Evolutionary conservation across 2,329 filamentous ascomycete genomes (phyloP).

Genomic region (Monosporascus ibericus): DNA sequence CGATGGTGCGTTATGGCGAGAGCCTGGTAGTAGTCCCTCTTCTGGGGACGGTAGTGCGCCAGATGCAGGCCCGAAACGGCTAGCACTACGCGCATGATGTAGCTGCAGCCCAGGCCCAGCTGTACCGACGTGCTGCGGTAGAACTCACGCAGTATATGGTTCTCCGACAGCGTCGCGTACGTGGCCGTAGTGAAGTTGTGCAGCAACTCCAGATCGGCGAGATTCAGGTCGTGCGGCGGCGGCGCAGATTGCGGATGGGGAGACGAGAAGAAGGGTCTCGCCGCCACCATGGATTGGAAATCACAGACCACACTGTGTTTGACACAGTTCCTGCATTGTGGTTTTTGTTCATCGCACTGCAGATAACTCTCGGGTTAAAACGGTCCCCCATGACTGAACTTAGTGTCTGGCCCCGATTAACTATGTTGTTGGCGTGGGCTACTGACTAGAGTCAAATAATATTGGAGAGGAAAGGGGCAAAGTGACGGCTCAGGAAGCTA

Average conservation of each 20-base stretch:
- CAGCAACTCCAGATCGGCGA: constrained; percentile 33
- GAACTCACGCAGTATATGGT: constrained; percentile 25
- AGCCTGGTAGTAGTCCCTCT: constrained; percentile 22
- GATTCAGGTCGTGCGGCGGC: constrained; percentile 12
- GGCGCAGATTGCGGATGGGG: not conserved
- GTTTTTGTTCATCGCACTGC: constrained; percentile 13
- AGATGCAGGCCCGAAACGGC: constrained; percentile 33
- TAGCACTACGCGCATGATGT: constrained; percentile 31
- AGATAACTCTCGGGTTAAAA: not conserved
- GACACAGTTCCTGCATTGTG: constrained; percentile 10
- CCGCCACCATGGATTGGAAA: constrained; percentile 1
- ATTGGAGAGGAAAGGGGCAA: too few relatives aligned
- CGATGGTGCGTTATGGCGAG: constrained; percentile 28
- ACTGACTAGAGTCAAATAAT: too few relatives aligned
- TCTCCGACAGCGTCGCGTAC: constrained; percentile 28
- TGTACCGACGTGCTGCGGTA: constrained; percentile 31
- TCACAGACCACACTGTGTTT: constrained; percentile 12
- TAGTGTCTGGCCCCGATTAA: too few relatives aligned
- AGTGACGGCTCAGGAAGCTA: too few relatives aligned
- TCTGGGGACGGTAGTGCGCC: constrained; percentile 22
- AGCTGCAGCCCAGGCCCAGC: constrained; percentile 29
- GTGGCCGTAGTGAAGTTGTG: constrained; percentile 35
- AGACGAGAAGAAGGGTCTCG: not conserved
- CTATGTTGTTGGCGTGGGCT: too few relatives aligned
- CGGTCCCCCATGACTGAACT: not conserved